phyloP scores from a whole-genome alignment of 2,329 filamentous ascomycete species.

The Colletotrichum viniferum region DNA sequence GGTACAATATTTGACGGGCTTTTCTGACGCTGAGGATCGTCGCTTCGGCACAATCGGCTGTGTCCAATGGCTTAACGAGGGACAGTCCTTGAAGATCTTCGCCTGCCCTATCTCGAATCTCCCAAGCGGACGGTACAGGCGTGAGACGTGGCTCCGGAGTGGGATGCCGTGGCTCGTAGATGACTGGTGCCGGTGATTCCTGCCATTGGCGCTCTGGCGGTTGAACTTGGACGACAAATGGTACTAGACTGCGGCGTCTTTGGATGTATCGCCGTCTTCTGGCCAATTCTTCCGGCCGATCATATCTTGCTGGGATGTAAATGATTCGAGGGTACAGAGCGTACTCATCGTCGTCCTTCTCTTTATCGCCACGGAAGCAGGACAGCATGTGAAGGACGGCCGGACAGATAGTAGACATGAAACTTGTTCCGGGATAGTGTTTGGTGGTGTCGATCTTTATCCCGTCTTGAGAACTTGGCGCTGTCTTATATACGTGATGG shows the following conservation, averaged over 20 bases:
- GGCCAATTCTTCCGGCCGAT: background rate
- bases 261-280: background rate
- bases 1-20: background rate
- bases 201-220: background rate
- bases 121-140: background rate
- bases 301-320: background rate
- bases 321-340: background rate
- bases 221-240: background rate
- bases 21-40: background rate
- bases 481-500: background rate
- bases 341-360: background rate
- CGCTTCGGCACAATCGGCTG: background rate
- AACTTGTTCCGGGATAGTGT: background rate
- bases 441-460: background rate
- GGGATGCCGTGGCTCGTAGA: background rate
- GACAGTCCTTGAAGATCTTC: background rate
- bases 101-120: rapidly evolving
- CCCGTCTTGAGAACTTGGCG: background rate
- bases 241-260: background rate
- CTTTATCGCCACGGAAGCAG: background rate
- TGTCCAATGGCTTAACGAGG: background rate
- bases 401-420: background rate
- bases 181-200: background rate
- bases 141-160: background rate
- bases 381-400: background rate